Evolutionary conservation across 1,139 yeast species (phyloP), one percentile per base, ranked within the genome.

Genomic region (Saccharomycopsis hybrid): DNA sequence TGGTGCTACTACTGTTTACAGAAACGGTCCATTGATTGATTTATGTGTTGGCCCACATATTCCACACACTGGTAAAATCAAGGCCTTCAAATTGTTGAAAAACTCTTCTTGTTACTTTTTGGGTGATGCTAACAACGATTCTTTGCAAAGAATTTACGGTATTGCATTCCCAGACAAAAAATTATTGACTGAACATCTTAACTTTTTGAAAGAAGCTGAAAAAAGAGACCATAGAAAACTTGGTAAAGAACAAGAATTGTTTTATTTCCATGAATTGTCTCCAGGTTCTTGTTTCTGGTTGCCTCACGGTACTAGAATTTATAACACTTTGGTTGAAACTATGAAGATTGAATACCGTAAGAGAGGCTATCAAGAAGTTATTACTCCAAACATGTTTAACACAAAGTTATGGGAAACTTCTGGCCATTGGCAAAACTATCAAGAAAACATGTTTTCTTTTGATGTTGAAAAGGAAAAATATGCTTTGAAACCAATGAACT

Each of bases 221-320:
- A 81, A 83, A 68, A 87, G 98, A 74, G 98, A 94, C 69, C 99
- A 94, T 70, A 82, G 98, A 71, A 90, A 83, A 70, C 84, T 94
- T 58, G 99, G 98, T 68, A 84, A 74, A 64, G 97, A 92, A 64
- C 98, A 94, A 72, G 98, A 92, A 65, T 78, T 94, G 63, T 94
- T 90, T 72, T 78, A 84, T 69, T 94, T 94, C 78, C 82, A 90
- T 68, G 98, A 94, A 69, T 72, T 92, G 83, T 87, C 96, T 33
- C 99, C 99, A 52, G 99, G 99, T 60, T 80, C 90, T 46, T 89
- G 95, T 54, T 90, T 92, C 78, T 90, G 97, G 96, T 78, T 92
- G 62, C 98, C 98, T 49, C 97, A 92, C 63, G 98, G 98, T 68
- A 80, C 98, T 44, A 84, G 97, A 73, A 89, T 92, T 63, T 92